These are phyloP conservation scores for Kwoniella newhampshirensis DNA, from an alignment of 768 basidiomycete species.

Conservation along the genomic window DNA sequence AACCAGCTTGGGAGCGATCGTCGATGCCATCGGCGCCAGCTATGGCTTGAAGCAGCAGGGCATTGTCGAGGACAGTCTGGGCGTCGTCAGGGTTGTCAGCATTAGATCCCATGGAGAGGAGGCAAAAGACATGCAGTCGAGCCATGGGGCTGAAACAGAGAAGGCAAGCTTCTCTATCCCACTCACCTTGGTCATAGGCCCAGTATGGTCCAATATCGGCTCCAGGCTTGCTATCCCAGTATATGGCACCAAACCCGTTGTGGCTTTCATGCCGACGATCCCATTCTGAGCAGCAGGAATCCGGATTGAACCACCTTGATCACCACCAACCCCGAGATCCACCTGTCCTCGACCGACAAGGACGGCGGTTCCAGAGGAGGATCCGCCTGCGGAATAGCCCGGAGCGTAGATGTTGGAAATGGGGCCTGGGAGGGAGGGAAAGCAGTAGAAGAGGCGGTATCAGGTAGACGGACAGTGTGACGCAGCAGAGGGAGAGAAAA, in stretches of 20 bases:
- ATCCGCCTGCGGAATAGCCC: constrained; percentile 57
- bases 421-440: constrained; percentile 33
- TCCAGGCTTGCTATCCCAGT: constrained; percentile 54
- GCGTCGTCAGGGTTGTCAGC: constrained; percentile 5
- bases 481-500: background rate
- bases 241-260: constrained; percentile 58
- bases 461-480: background rate
- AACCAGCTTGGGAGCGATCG: constrained; percentile 54
- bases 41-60: constrained; percentile 56
- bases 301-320: constrained; percentile 59
- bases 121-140: too few relatives aligned
- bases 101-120: background rate
- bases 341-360: constrained; percentile 55
- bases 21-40: constrained; percentile 59
- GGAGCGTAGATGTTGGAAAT: constrained; percentile 56
- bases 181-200: constrained; percentile 49
- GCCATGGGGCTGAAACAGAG: background rate
- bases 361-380: constrained; percentile 56
- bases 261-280: constrained; percentile 57
- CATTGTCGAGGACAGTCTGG: constrained; percentile 56
- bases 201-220: constrained; percentile 25
- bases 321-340: constrained; percentile 58
- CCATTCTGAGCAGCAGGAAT: constrained; percentile 54
- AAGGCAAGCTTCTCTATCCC: background rate
- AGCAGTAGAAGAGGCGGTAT: background rate